These are phyloP conservation scores for Populus euphratica DNA, from an alignment of 345 rosid species.

Conservation along the genomic window DNA sequence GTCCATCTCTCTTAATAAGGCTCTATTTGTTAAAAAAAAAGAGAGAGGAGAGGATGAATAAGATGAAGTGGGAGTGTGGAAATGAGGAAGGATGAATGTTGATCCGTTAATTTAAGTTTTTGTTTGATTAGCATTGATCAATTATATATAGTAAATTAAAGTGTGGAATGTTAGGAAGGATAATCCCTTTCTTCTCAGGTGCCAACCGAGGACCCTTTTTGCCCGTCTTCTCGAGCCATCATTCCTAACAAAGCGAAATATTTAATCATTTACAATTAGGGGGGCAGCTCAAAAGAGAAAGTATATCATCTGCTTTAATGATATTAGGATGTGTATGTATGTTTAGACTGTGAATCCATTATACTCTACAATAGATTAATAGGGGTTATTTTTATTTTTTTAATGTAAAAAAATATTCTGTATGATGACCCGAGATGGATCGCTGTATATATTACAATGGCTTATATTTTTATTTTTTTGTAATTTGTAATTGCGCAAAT, in stretches of 20 bases:
- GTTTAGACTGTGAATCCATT: neutral
- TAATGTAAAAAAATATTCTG: no score
- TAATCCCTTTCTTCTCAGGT: neutral
- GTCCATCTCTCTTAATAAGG: neutral
- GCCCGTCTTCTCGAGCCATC: neutral
- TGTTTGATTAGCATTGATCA: no score
- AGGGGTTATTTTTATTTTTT: no score
- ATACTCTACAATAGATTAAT: no score
- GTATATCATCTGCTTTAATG: neutral
- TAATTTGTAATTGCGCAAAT: neutral
- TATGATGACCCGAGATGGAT: no score
- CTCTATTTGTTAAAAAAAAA: no score
- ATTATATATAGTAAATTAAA: neutral
- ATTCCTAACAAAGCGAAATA: neutral
- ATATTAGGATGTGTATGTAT: neutral
- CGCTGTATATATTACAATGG: no score
- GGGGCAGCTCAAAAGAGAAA: neutral
- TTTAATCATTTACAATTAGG: no score
- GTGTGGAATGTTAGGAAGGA: neutral
- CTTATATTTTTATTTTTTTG: no score
- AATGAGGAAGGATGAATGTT: neutral
- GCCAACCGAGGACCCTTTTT: neutral
- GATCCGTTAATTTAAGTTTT: no score
- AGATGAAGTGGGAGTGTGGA: neutral
- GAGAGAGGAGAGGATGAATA: neutral